Evolutionary conservation across 2,329 filamentous ascomycete genomes (phyloP), one percentile per base, ranked within the genome.

Genomic region (Colletotrichum higginsianum): DNA sequence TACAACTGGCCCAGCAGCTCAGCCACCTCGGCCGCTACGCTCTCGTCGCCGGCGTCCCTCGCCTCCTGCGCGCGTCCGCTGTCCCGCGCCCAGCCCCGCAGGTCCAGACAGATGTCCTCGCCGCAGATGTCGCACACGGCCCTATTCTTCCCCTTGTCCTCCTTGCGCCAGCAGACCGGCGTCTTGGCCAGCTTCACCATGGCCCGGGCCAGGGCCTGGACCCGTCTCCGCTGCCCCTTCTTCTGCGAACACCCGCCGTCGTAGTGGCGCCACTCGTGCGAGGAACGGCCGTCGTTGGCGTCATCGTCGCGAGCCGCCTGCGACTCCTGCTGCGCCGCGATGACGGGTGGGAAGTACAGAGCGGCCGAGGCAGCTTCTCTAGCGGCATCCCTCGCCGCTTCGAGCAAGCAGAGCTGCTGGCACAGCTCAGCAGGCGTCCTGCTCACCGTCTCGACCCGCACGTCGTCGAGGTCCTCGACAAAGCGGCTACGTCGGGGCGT

Each of bases 121-220:
- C 49, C 61, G 35, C 61, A 63, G 35, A 63, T n/a, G 15, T 26
- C 35, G 23, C 49, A 63, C 21, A 21, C 21, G 8, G 61, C 61
- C 38, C 49, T 53, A 23, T 35, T 38, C 23, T 63, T 63, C 1
- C 61, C 61, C 49, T 63, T 63, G 38, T 35, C 38, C 23, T 30
- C 21, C 15, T 26, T 58, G 12, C 30, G 16, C 47, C 47, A 52
- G 21, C 23, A 23, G 12, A 15, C 13, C 38, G 47, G 38, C 38
- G 21, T 53, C 21, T 44, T 52, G 16, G 21, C 21, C 16, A 49
- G 18, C 61, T 38, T 40, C 49, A 38, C 38, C 16, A 49, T 18
- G 21, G 12, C 15, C 16, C 18, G 13, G 12, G 38, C 16, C 7
- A 63, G 23, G n/a, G n/a, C 16, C 7, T 53, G 23, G n/a, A n/a